Conservation (phyloP, 305 asterid species). For the Solanum aculeatissimum region DNA sequence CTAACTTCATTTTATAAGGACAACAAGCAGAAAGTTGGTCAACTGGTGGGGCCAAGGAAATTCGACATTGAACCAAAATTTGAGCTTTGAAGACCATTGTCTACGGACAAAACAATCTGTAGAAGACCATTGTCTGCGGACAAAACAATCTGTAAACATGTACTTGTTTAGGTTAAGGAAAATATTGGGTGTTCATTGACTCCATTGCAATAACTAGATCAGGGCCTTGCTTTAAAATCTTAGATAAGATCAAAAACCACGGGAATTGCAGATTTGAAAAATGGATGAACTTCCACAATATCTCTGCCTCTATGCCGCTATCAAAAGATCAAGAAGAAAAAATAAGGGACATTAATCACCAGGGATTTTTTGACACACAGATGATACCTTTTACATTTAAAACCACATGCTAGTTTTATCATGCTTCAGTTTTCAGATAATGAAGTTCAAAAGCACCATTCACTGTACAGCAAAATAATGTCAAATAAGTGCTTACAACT, state of each 20-base stretch:
- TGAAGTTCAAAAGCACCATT: not conserved
- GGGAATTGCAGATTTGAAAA: not conserved
- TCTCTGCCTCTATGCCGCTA: not conserved
- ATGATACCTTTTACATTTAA: not conserved
- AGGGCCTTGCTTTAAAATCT: not conserved
- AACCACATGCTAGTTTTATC: not conserved
- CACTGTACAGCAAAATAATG: not conserved
- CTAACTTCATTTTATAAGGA: not conserved
- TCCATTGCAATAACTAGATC: not conserved
- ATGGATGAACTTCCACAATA: not conserved
- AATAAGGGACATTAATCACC: not conserved
- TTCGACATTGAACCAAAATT: not conserved
- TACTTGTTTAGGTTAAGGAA: not conserved
- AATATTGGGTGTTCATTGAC: not conserved
- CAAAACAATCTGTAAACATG: not conserved
- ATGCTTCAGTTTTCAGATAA: not conserved
- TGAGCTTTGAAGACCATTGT: not conserved
- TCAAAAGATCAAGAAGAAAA: not conserved
- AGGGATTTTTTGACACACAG: not conserved
- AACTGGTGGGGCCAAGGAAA: not conserved
- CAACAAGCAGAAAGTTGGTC: not conserved
- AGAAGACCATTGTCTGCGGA: not conserved
- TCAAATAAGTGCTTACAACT: conserved; percentile 1
- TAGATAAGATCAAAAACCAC: not conserved
- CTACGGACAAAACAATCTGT: not conserved